A percentile compares a stretch with the other conserved stretches of the same genome.
Evolutionary conservation across 1,139 yeast genomes (phyloP).

Genomic region (Candida neerlandica): DNA sequence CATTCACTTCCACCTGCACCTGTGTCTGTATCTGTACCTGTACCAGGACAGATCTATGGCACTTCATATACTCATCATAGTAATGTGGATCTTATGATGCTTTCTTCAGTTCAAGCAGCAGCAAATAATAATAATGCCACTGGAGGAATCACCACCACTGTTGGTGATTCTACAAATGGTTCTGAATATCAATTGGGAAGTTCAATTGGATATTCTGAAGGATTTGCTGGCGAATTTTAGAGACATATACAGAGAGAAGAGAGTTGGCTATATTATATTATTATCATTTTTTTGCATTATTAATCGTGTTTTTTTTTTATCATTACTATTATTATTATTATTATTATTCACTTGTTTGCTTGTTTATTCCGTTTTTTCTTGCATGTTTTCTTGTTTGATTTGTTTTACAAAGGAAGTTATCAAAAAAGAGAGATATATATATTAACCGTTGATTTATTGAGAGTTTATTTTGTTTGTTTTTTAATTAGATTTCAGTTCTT

Average conservation of each 20-base stretch:
- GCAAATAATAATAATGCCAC: constrained; percentile 1
- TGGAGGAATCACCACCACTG: neutral
- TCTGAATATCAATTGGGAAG: constrained; percentile 18
- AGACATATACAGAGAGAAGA: neutral
- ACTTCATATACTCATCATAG: constrained; percentile 6
- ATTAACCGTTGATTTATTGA: too few relatives aligned
- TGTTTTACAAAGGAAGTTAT: too few relatives aligned
- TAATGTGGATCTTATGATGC: constrained; percentile 23
- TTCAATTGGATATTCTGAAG: constrained; percentile 15
- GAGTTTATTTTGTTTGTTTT: too few relatives aligned
- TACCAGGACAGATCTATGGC: constrained; percentile 4
- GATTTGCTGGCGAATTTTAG: constrained; percentile 9
- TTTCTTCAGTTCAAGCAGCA: constrained; percentile 8
- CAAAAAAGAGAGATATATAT: too few relatives aligned
- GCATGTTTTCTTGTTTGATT: neutral
- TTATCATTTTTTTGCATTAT: neutral
- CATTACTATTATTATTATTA: neutral
- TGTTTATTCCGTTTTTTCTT: neutral
- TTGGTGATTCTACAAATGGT: neutral
- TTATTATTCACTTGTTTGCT: neutral
- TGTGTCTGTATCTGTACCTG: too few relatives aligned
- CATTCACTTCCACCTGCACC: neutral
- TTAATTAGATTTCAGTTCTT: too few relatives aligned
- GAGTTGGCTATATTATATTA: neutral
- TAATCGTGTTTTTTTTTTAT: neutral